Percentiles rank a stretch among this genome's conserved stretches.
These are phyloP conservation scores for Suaeda aralocaspica DNA, from an alignment of 148 eudicot genomes.

Conservation along the genomic window DNA sequence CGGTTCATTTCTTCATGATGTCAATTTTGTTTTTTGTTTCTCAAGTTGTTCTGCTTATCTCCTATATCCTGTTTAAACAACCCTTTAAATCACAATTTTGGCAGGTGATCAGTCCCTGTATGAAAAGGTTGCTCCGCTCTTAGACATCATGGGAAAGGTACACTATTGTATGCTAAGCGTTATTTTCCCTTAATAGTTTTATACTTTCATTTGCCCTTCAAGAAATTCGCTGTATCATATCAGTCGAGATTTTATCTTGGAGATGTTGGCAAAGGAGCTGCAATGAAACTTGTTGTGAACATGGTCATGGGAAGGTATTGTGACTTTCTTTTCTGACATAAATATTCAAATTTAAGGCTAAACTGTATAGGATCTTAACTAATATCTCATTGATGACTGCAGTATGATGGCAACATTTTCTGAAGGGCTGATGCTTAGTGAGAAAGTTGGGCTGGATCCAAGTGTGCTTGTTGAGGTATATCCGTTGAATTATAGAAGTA, in stretches of 20 bases:
- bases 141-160: slow-evolving; percentile 99
- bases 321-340: not conserved
- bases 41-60: not conserved
- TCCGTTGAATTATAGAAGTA: not conserved
- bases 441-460: slow-evolving; percentile 94
- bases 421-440: slow-evolving; percentile 79
- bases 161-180: not conserved
- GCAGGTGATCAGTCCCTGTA: slow-evolving; percentile 77
- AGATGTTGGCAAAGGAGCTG: slow-evolving; percentile 96
- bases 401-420: slow-evolving; percentile 99
- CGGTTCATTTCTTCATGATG: not conserved
- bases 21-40: not conserved
- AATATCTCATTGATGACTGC: slow-evolving; percentile 15
- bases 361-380: not conserved
- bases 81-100: slow-evolving; percentile 11
- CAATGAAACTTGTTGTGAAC: slow-evolving; percentile 98
- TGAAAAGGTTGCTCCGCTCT: slow-evolving; percentile 58
- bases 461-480: slow-evolving; percentile 77
- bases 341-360: not conserved
- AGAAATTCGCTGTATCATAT: slow-evolving; percentile 17
- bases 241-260: slow-evolving; percentile 93
- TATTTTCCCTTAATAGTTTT: not conserved
- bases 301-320: slow-evolving; percentile 98
- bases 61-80: slow-evolving; percentile 12
- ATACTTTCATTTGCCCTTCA: not conserved